phyloP scores from a whole-genome alignment of 2,329 filamentous ascomycete species.

The Teratosphaeria viscida region DNA sequence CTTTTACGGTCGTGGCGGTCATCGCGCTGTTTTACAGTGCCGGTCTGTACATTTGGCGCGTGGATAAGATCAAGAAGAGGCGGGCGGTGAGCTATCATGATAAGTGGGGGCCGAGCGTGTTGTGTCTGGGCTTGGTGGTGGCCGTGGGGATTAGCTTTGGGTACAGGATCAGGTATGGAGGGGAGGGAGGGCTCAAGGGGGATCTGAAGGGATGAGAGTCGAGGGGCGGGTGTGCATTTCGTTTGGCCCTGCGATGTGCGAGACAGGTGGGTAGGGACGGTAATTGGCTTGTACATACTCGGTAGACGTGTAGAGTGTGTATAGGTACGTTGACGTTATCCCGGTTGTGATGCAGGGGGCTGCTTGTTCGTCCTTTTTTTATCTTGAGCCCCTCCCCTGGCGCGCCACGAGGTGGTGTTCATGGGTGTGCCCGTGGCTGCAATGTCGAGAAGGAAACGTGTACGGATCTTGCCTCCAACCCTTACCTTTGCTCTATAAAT shows the following conservation, averaged over 20 bases:
- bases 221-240: not conserved
- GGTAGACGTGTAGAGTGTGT: no score
- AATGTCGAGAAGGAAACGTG: no score
- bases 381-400: no score
- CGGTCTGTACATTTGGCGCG: conserved; percentile 77
- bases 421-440: no score
- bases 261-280: not conserved
- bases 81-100: conserved; percentile 89
- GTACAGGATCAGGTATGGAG: conserved; percentile 53
- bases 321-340: no score
- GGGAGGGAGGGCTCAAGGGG: conserved; percentile 36
- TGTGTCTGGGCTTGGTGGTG: conserved; percentile 61
- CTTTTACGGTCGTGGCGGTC: conserved; percentile 75
- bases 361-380: no score
- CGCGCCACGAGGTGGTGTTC: no score
- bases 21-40: conserved; percentile 73
- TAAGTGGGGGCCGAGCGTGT: conserved; percentile 66
- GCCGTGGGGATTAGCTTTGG: conserved; percentile 73
- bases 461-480: no score
- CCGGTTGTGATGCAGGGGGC: no score
- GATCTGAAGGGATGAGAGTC: not conserved
- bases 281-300: not conserved
- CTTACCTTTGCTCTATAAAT: no score
- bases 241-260: not conserved
- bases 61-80: conserved; percentile 70